Evolutionary conservation across 257 asterid genomes (phyloP).

Genomic region (Salvia splendens): DNA sequence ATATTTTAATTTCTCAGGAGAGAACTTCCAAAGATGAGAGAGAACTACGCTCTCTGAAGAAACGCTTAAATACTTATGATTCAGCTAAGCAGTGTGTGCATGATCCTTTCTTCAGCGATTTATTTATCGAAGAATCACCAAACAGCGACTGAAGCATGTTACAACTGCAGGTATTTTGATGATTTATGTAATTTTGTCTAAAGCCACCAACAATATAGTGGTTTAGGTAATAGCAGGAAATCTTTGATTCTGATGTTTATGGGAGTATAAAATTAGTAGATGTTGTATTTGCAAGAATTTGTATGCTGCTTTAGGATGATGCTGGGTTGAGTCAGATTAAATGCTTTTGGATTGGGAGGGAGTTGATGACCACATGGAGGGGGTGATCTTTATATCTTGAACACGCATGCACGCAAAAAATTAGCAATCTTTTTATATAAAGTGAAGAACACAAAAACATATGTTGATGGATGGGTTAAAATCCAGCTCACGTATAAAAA

Average conservation of each 20-base stretch:
- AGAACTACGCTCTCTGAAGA: slow-evolving; percentile 74
- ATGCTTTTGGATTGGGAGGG: not conserved
- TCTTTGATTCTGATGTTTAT: not conserved
- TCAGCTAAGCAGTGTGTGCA: slow-evolving; percentile 78
- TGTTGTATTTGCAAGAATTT: not conserved
- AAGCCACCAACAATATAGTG: not conserved
- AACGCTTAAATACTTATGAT: slow-evolving; percentile 55
- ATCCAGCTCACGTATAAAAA: no score
- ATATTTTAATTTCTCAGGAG: slow-evolving; percentile 50
- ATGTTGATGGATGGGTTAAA: no score
- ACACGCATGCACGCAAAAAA: not conserved
- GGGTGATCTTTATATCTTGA: slow-evolving; percentile 2
- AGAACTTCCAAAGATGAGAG: slow-evolving; percentile 63
- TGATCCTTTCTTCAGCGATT: slow-evolving; percentile 67
- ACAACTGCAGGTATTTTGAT: not conserved
- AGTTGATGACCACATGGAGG: slow-evolving; percentile 18
- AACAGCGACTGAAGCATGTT: slow-evolving; percentile 22
- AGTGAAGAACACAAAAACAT: not conserved
- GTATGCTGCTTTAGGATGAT: slow-evolving; percentile 7
- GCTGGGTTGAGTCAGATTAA: slow-evolving; percentile 3
- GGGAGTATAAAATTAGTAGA: not conserved
- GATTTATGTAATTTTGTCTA: slow-evolving; percentile 20
- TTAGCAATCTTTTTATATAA: not conserved
- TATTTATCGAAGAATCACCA: slow-evolving; percentile 39
- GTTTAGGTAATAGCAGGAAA: not conserved